These are phyloP conservation scores for Hypoxylon rickii DNA, from an alignment of 495 filamentous ascomycete species.

Conservation along the genomic window DNA sequence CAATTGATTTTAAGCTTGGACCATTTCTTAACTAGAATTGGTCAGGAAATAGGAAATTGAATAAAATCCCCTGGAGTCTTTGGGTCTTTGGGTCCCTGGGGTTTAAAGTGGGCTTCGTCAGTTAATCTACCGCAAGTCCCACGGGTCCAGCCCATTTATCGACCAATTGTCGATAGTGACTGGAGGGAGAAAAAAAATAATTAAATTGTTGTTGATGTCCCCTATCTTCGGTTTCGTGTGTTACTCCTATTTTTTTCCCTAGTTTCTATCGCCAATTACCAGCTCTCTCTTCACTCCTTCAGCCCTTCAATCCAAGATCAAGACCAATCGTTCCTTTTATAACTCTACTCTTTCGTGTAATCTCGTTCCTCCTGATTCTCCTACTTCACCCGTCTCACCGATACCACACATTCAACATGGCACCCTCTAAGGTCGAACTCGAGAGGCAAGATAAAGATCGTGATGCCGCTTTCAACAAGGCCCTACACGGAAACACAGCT, in stretches of 20 bases:
- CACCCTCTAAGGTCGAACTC: slow-evolving; percentile 63
- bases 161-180: slow-evolving; percentile 32
- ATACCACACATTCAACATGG: slow-evolving; percentile 58
- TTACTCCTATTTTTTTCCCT: slow-evolving; percentile 1
- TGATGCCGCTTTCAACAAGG: slow-evolving; percentile 93
- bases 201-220: slow-evolving; percentile 22
- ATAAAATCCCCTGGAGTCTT: not conserved
- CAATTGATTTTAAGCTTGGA: slow-evolving; percentile 4
- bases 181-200: slow-evolving; percentile 29
- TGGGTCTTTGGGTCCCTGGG: not conserved
- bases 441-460: slow-evolving; percentile 85
- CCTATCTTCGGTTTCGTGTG: slow-evolving; percentile 14
- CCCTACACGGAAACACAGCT: slow-evolving; percentile 85
- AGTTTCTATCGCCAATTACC: no score
- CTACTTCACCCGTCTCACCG: not conserved
- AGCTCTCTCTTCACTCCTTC: not conserved
- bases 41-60: slow-evolving; percentile 21
- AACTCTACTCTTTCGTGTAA: no score
- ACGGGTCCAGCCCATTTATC: not conserved
- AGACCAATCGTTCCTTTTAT: slow-evolving; percentile 1
- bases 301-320: not conserved
- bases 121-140: no score
- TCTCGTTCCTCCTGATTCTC: no score
- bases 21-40: slow-evolving; percentile 20
- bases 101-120: not conserved